phyloP scores from a whole-genome alignment of 106 monocot species.

The Alisma plantagoaquatica region DNA sequence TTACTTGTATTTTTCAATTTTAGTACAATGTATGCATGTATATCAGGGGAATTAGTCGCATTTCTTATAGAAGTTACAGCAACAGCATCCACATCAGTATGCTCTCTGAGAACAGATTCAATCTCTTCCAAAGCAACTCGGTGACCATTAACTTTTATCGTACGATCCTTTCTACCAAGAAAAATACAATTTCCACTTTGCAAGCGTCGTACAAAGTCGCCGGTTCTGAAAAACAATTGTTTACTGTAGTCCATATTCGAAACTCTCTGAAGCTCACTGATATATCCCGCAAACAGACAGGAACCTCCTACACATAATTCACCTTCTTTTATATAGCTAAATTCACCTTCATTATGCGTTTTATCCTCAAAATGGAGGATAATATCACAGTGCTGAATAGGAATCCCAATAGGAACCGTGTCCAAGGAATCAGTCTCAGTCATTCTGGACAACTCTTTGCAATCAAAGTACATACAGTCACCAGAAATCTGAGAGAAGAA shows the following conservation, averaged over 20 bases:
- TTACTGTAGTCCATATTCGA: conserved; percentile 2
- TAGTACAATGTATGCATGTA: conserved; percentile 53
- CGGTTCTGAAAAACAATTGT: conserved; percentile 48
- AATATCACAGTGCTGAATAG: conserved; percentile 67
- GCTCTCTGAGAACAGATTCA: conserved; percentile 53
- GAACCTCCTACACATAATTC: conserved; percentile 71
- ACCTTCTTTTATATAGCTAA: too few species aligned
- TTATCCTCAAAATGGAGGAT: conserved; percentile 30
- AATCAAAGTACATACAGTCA: conserved; percentile 86
- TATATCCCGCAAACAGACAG: conserved; percentile 69
- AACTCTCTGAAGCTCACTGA: conserved; percentile 29
- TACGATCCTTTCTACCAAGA: conserved; percentile 72
- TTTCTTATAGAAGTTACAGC: conserved; percentile 39
- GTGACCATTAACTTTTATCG: conserved; percentile 76
- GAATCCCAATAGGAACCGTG: conserved; percentile 85
- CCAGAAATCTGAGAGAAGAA: conserved; percentile 67
- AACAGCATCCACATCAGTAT: conserved; percentile 60
- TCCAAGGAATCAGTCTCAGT: conserved; percentile 27
- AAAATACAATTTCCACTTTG: conserved; percentile 62
- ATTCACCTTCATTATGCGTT: conserved; percentile 27
- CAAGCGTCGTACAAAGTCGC: conserved; percentile 70
- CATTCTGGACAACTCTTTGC: conserved; percentile 55
- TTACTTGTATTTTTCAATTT: too few species aligned
- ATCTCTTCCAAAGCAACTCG: conserved; percentile 74
- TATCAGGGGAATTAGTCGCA: conserved; percentile 10